Percentiles rank a stretch among this genome's conserved stretches.
phyloP scores from a whole-genome alignment of 495 filamentous ascomycete genomes.

The Aspergillus kassunensis region DNA sequence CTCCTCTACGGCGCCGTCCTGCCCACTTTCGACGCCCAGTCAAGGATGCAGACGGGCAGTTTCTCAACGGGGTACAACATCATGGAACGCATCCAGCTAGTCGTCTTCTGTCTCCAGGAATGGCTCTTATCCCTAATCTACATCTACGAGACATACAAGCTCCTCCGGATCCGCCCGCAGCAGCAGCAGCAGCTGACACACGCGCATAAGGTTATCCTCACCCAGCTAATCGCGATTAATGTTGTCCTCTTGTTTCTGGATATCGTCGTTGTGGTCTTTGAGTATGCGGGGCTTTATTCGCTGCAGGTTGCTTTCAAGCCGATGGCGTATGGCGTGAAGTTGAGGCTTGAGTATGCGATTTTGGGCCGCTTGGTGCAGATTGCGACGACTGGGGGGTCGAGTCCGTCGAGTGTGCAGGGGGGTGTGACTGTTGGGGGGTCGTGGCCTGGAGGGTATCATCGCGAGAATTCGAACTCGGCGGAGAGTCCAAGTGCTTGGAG shows the following conservation, averaged over 20 bases:
- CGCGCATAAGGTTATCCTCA: constrained; percentile 25
- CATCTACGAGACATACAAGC: constrained; percentile 45
- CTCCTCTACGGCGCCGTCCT: constrained; percentile 38
- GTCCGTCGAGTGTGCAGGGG: too few relatives aligned
- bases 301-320: constrained; percentile 50
- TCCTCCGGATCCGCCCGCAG: constrained; percentile 39
- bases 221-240: constrained; percentile 47
- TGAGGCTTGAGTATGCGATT: constrained; percentile 52
- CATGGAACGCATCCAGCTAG: constrained; percentile 52
- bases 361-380: constrained; percentile 40
- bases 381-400: neutral
- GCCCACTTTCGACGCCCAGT: neutral
- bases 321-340: constrained; percentile 49
- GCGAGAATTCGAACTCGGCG: too few relatives aligned
- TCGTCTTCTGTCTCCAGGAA: constrained; percentile 53
- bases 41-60: neutral
- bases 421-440: too few relatives aligned
- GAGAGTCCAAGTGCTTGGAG: too few relatives aligned
- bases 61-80: constrained; percentile 41
- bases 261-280: constrained; percentile 39
- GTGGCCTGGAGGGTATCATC: too few relatives aligned
- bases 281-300: constrained; percentile 44
- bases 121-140: constrained; percentile 53
- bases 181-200: constrained; percentile 19
- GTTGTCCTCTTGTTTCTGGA: constrained; percentile 48